Conservation (phyloP, 768 basidiomycete genomes). For the Tylopilus felleus region DNA sequence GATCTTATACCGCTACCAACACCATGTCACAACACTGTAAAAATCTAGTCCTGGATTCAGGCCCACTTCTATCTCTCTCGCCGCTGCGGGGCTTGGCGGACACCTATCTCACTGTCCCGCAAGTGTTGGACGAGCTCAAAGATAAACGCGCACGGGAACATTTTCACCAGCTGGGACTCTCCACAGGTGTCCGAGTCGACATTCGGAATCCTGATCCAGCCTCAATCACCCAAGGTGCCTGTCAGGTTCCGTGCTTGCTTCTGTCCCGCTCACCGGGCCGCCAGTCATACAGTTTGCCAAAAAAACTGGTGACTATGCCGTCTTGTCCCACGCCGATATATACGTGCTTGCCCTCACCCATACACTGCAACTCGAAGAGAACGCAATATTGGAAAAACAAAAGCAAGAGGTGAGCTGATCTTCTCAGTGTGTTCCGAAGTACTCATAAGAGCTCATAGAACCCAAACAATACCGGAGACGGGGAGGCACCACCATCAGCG, state of each 20-base stretch:
- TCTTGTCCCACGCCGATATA: conserved; percentile 87
- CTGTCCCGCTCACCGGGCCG: conserved; percentile 14
- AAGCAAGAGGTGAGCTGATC: conserved; percentile 29
- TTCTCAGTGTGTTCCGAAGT: neutral
- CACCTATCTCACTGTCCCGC: conserved; percentile 83
- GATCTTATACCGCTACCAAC: neutral
- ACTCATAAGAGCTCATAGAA: conserved; percentile 9
- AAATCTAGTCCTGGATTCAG: conserved; percentile 88
- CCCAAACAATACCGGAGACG: neutral
- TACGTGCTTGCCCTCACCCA: conserved; percentile 88
- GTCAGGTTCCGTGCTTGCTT: neutral
- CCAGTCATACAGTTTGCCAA: conserved; percentile 88
- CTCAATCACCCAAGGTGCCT: conserved; percentile 62
- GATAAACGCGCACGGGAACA: conserved; percentile 87
- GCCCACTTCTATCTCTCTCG: conserved; percentile 84
- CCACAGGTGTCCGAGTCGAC: conserved; percentile 71
- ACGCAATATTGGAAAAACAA: conserved; percentile 23
- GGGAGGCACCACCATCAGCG: neutral
- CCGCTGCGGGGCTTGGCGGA: conserved; percentile 88
- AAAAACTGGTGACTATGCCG: conserved; percentile 94
- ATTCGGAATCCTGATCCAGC: conserved; percentile 67
- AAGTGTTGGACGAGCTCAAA: conserved; percentile 86
- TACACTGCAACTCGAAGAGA: conserved; percentile 60
- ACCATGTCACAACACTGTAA: conserved; percentile 52
- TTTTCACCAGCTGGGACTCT: conserved; percentile 72